A percentile compares a stretch with the other conserved stretches of the same genome.
Conservation (phyloP, 2,329 filamentous ascomycete genomes). For the Trichoderma aggressivum region DNA sequence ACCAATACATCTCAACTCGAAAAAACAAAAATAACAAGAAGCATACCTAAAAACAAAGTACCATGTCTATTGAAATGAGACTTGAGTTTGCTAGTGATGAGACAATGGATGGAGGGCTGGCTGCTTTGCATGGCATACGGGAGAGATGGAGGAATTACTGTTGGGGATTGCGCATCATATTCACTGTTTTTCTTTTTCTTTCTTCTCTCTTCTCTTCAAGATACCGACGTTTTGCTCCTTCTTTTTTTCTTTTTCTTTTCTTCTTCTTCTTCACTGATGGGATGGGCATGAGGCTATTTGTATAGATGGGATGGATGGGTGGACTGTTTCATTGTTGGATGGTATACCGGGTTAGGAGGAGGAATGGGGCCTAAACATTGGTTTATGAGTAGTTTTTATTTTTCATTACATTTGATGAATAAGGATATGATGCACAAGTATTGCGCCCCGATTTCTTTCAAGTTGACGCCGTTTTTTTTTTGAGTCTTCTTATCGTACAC, state of each 20-base stretch:
- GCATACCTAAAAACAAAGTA: not conserved
- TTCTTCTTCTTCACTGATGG: constrained; percentile 6
- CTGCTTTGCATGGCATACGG: not conserved
- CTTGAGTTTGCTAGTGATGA: not conserved
- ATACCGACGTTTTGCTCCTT: constrained; percentile 1
- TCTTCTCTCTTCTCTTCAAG: not conserved
- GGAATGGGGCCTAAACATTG: not conserved
- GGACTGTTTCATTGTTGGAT: not conserved
- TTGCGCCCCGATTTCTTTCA: not conserved
- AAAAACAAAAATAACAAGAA: not conserved
- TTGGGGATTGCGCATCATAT: not conserved
- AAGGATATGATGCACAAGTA: constrained; percentile 1
- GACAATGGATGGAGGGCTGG: not conserved
- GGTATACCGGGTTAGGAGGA: not conserved
- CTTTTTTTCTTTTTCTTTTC: not conserved
- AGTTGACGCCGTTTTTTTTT: not conserved
- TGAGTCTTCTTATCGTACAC: not conserved
- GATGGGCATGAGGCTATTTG: not conserved
- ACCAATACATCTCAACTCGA: not conserved
- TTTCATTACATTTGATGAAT: constrained; percentile 13
- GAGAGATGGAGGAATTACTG: not conserved
- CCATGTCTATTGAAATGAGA: not conserved
- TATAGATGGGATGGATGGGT: not conserved
- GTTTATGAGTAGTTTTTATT: constrained; percentile 7
- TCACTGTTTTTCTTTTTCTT: not conserved